A percentile compares a stretch with the other conserved stretches of the same genome.
Evolutionary conservation across 1,139 yeast species (phyloP).

Genomic region (Fermentozyma sake): DNA sequence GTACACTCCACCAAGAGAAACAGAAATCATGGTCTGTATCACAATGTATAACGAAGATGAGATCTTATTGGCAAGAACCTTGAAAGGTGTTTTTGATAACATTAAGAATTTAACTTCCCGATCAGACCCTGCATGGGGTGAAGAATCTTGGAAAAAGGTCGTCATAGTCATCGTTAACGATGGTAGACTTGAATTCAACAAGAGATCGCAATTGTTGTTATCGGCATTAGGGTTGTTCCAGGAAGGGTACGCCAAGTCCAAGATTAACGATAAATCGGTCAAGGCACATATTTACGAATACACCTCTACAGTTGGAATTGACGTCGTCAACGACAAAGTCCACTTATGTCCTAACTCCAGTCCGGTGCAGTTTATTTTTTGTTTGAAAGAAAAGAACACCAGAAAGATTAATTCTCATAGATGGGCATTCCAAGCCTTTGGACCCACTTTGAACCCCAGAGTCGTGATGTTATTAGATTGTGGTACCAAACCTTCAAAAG

Average conservation of each 20-base stretch:
- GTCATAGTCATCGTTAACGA: constrained; percentile 74
- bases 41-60: constrained; percentile 85
- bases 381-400: constrained; percentile 71
- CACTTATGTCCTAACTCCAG: constrained; percentile 56
- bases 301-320: constrained; percentile 74
- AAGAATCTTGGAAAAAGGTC: constrained; percentile 74
- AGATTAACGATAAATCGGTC: constrained; percentile 66
- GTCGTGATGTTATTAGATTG: constrained; percentile 73
- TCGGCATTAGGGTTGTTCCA: constrained; percentile 76
- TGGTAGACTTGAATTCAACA: constrained; percentile 67
- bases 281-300: constrained; percentile 75
- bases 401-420: constrained; percentile 79
- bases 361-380: constrained; percentile 73
- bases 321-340: constrained; percentile 51
- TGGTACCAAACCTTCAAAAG: constrained; percentile 72
- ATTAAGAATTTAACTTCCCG: constrained; percentile 57
- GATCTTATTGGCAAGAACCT: constrained; percentile 62
- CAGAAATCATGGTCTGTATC: constrained; percentile 69
- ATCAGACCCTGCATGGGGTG: constrained; percentile 70
- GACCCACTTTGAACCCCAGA: constrained; percentile 64
- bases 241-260: constrained; percentile 78
- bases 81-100: constrained; percentile 74
- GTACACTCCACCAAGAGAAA: constrained; percentile 61
- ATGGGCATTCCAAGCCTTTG: constrained; percentile 82
- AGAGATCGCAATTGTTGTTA: constrained; percentile 58